These are phyloP conservation scores for Mucor racemosus DNA, from an alignment of 371 early-diverging fungal genomes.

Conservation along the genomic window DNA sequence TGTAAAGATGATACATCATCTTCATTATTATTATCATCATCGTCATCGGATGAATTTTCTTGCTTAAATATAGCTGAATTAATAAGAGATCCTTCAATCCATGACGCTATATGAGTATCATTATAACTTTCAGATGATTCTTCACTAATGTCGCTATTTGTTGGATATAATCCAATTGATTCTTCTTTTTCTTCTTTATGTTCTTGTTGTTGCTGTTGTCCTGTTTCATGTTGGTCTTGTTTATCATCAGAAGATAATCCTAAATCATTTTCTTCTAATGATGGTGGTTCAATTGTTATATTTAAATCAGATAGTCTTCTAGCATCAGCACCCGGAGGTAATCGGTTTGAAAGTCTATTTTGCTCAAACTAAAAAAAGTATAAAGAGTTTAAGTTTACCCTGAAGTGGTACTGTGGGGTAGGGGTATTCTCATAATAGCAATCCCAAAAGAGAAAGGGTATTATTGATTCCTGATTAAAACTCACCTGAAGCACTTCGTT, in stretches of 20 bases:
- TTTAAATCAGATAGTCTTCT: conserved; percentile 52
- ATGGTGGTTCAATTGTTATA: conserved; percentile 43
- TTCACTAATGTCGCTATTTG: conserved; percentile 12
- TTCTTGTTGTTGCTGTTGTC: background rate
- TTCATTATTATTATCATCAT: background rate
- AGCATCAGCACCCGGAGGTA: conserved; percentile 31
- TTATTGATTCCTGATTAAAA: background rate
- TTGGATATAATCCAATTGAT: conserved; percentile 8
- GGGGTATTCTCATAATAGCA: background rate
- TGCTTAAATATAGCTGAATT: conserved; percentile 28
- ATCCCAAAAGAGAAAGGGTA: background rate
- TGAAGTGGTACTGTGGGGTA: no score
- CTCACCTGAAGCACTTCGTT: conserved; percentile 24
- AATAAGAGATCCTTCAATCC: conserved; percentile 30
- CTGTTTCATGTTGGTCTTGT: background rate
- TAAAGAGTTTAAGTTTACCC: background rate
- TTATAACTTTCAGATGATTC: conserved; percentile 23
- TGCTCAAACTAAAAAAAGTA: conserved; percentile 38
- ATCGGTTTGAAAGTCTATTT: conserved; percentile 30
- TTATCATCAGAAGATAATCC: no score
- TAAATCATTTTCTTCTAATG: conserved; percentile 4
- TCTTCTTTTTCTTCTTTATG: conserved; percentile 8
- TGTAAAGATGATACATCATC: background rate
- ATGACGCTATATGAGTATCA: conserved; percentile 29
- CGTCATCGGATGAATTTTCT: conserved; percentile 12